A percentile compares a stretch with the other conserved stretches of the same genome.
Conservation (phyloP, 2,329 filamentous ascomycete species). For the Zalaria sp. region DNA sequence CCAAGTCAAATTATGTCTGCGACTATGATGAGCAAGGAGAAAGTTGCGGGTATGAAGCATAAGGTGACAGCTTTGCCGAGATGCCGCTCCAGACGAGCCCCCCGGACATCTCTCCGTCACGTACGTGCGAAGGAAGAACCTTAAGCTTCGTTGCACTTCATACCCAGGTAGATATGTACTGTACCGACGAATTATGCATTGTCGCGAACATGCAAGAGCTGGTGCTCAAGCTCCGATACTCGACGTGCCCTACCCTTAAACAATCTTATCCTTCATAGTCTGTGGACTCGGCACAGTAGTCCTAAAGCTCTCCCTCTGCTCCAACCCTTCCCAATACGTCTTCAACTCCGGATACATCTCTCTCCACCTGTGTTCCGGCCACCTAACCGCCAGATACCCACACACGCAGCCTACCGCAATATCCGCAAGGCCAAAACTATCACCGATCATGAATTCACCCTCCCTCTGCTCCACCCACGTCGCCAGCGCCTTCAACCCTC, state of each 20-base stretch:
- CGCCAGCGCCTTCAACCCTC: conserved; percentile 17
- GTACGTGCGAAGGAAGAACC: too few relatives aligned
- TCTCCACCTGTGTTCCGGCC: conserved; percentile 19
- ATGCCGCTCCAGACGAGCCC: too few relatives aligned
- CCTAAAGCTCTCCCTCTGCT: conserved; percentile 28
- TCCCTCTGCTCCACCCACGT: conserved; percentile 14
- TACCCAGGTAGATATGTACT: too few relatives aligned
- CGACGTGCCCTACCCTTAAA: conserved; percentile 9
- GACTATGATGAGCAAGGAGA: too few relatives aligned
- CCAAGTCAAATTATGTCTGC: too few relatives aligned
- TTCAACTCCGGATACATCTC: conserved; percentile 20
- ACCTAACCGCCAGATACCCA: conserved; percentile 20
- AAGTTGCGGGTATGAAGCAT: too few relatives aligned
- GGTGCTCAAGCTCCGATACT: too few relatives aligned
- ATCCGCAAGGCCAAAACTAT: conserved; percentile 21
- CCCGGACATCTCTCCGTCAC: too few relatives aligned
- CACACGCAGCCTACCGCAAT: conserved; percentile 19
- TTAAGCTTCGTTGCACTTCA: too few relatives aligned
- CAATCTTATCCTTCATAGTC: conserved; percentile 21
- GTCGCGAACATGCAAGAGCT: too few relatives aligned
- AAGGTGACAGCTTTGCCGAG: too few relatives aligned
- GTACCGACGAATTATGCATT: too few relatives aligned
- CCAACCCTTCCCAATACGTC: conserved; percentile 31
- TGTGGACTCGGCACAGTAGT: conserved; percentile 18
- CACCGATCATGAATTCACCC: conserved; percentile 16